phyloP scores from a whole-genome alignment of 2,329 filamentous ascomycete species.

The Monilinia aucupariae region DNA sequence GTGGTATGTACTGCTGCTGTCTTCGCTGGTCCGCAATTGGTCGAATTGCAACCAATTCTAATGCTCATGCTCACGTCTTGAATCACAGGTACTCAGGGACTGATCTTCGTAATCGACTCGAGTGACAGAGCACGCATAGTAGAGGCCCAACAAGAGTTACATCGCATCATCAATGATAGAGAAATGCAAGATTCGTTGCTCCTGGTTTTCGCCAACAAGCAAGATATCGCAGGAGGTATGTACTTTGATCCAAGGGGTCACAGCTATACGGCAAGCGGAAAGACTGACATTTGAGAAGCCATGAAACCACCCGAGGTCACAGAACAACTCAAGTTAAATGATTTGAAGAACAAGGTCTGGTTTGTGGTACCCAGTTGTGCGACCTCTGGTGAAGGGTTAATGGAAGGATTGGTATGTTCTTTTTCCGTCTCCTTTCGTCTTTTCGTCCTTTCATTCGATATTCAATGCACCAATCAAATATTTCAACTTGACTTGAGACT shows the following conservation, averaged over 20 bases:
- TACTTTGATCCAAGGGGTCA: slow-evolving; percentile 19
- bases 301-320: slow-evolving; percentile 77
- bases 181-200: slow-evolving; percentile 96
- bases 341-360: slow-evolving; percentile 79
- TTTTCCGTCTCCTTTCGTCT: neutral
- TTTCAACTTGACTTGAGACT: neutral
- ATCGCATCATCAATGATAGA: slow-evolving; percentile 95
- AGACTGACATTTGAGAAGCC: slow-evolving; percentile 43
- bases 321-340: slow-evolving; percentile 67
- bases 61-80: slow-evolving; percentile 13
- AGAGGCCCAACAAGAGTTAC: slow-evolving; percentile 86
- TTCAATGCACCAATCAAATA: neutral
- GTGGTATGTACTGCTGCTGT: slow-evolving; percentile 47
- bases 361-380: slow-evolving; percentile 80
- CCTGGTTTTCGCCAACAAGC: slow-evolving; percentile 98
- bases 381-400: slow-evolving; percentile 72
- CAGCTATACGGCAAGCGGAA: too few relatives aligned
- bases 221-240: slow-evolving; percentile 79
- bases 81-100: slow-evolving; percentile 75
- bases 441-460: neutral
- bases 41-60: neutral
- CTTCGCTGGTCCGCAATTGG: too few relatives aligned
- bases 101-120: slow-evolving; percentile 98
- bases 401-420: slow-evolving; percentile 64
- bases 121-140: slow-evolving; percentile 88